A percentile compares a stretch with the other conserved stretches of the same genome.
Conservation (phyloP, 441 rosid genomes). For the Populus hybrid region DNA sequence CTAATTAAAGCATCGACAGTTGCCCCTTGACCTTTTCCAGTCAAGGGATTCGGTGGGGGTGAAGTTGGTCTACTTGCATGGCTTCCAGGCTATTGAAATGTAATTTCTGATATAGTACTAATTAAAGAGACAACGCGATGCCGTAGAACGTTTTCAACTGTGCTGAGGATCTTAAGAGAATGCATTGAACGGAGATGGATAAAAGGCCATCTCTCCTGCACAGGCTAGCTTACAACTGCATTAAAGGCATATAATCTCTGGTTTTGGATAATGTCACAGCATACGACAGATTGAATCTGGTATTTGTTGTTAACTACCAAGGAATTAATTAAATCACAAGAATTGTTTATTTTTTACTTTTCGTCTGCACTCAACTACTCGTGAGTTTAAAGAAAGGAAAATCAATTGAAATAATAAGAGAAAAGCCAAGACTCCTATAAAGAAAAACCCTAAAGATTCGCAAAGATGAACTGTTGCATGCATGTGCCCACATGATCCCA, state of each 20-base stretch:
- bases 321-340: neutral
- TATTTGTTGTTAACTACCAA: neutral
- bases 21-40: neutral
- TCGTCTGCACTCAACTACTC: neutral
- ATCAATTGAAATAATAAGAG: neutral
- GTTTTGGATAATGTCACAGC: neutral
- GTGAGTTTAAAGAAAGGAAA: neutral
- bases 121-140: too few relatives aligned
- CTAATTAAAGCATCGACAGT: neutral
- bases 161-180: too few relatives aligned
- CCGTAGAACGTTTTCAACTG: too few relatives aligned
- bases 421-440: neutral
- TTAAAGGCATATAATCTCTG: neutral
- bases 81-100: neutral
- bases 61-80: neutral
- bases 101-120: too few relatives aligned
- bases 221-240: neutral
- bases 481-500: conserved; percentile 68
- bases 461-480: conserved; percentile 33
- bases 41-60: neutral
- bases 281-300: neutral
- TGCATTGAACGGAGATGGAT: too few relatives aligned
- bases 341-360: neutral
- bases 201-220: too few relatives aligned
- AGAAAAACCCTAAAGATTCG: conserved; percentile 17